These are phyloP conservation scores for Trichoderma oligosporum DNA, from an alignment of 2,329 filamentous ascomycete species.

Conservation along the genomic window DNA sequence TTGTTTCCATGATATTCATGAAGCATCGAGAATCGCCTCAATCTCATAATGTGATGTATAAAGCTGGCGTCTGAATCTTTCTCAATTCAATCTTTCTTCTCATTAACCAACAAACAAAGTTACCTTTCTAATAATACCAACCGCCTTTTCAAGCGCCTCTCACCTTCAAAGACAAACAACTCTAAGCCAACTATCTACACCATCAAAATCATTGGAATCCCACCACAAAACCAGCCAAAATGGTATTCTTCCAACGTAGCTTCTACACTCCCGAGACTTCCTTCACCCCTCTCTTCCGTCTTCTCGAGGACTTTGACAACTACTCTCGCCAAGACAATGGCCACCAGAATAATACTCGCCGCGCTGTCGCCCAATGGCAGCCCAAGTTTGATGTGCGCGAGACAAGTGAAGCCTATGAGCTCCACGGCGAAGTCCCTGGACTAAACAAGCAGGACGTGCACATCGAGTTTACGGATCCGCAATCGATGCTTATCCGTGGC, in stretches of 20 bases:
- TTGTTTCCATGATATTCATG: neutral
- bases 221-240: conserved; percentile 35
- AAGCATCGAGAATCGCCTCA: neutral
- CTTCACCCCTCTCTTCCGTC: conserved; percentile 54
- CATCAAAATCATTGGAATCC: neutral
- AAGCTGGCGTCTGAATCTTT: neutral
- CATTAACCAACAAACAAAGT: conserved; percentile 5
- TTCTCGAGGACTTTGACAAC: conserved; percentile 55
- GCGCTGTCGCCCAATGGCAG: conserved; percentile 48
- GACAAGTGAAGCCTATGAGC: conserved; percentile 60
- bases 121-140: too few relatives aligned
- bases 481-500: conserved; percentile 65
- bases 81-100: neutral
- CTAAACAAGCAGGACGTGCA: conserved; percentile 65
- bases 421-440: conserved; percentile 73
- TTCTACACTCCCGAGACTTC: conserved; percentile 44
- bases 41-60: neutral
- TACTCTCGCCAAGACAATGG: conserved; percentile 38
- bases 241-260: conserved; percentile 51
- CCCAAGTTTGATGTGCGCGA: conserved; percentile 73
- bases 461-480: conserved; percentile 70
- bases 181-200: neutral
- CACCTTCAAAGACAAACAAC: neutral
- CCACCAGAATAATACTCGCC: conserved; percentile 21
- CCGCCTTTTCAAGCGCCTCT: too few relatives aligned